Conservation (phyloP, 1,139 yeast species). For the Blastobotrys petasosporus region DNA sequence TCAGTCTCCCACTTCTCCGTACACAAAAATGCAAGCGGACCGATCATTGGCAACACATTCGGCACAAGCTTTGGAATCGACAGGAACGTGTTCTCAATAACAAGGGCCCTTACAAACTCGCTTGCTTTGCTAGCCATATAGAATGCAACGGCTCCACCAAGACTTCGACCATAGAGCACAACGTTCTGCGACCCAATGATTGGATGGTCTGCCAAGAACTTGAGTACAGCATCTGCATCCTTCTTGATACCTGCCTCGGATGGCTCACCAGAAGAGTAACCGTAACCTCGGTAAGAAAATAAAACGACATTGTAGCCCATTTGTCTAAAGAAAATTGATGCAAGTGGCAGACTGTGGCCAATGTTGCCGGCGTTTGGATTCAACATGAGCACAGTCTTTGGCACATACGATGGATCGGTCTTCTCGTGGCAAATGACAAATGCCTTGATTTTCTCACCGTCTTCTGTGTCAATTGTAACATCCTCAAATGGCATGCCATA, state of each 20-base stretch:
- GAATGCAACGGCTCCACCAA: slow-evolving; percentile 94
- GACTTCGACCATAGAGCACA: slow-evolving; percentile 77
- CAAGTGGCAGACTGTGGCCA: slow-evolving; percentile 86
- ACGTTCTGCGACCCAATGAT: slow-evolving; percentile 49
- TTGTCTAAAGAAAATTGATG: slow-evolving; percentile 57
- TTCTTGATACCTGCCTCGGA: slow-evolving; percentile 72
- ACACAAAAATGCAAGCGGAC: slow-evolving; percentile 54
- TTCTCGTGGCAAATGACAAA: slow-evolving; percentile 33
- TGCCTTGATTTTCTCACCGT: slow-evolving; percentile 52
- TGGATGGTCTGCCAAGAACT: slow-evolving; percentile 49
- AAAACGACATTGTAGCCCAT: slow-evolving; percentile 62
- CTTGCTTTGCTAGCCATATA: slow-evolving; percentile 56
- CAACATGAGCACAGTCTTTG: slow-evolving; percentile 66
- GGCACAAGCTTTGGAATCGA: slow-evolving; percentile 78
- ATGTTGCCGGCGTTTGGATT: slow-evolving; percentile 97
- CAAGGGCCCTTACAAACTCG: slow-evolving; percentile 35
- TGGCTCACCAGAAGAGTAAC: slow-evolving; percentile 73
- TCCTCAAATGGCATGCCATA: slow-evolving; percentile 66
- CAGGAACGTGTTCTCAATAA: slow-evolving; percentile 82
- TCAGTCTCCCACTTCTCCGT: slow-evolving; percentile 86
- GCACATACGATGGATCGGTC: neutral
- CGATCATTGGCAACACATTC: slow-evolving; percentile 64
- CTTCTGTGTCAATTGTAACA: slow-evolving; percentile 56
- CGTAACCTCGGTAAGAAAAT: slow-evolving; percentile 90
- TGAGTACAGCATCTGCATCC: slow-evolving; percentile 73